phyloP scores from a whole-genome alignment of 176 grass and related monocot species.

The Ananas comosus region DNA sequence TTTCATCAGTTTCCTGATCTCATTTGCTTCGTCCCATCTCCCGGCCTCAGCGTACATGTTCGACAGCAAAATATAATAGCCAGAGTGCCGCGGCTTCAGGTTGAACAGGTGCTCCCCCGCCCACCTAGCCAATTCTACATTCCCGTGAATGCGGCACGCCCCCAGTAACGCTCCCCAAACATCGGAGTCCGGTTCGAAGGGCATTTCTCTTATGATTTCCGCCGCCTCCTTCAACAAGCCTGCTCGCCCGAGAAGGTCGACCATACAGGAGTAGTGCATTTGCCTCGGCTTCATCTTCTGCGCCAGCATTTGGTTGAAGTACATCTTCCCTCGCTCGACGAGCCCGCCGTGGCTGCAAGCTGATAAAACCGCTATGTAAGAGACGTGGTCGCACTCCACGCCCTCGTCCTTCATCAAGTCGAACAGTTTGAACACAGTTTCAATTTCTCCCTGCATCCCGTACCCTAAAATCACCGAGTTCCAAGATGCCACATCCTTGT shows the following conservation, averaged over 20 bases:
- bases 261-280: slow-evolving; percentile 91
- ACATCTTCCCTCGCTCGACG: slow-evolving; percentile 64
- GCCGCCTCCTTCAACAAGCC: slow-evolving; percentile 46
- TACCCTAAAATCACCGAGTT: slow-evolving; percentile 77
- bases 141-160: slow-evolving; percentile 71
- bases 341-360: slow-evolving; percentile 78
- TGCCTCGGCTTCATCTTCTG: slow-evolving; percentile 57
- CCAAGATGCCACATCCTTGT: slow-evolving; percentile 72
- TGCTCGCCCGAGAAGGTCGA: slow-evolving; percentile 76
- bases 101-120: slow-evolving; percentile 80
- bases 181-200: slow-evolving; percentile 64
- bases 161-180: slow-evolving; percentile 86
- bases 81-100: slow-evolving; percentile 62
- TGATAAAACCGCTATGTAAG: slow-evolving; percentile 71
- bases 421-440: slow-evolving; percentile 56
- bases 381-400: slow-evolving; percentile 69
- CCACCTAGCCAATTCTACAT: slow-evolving; percentile 53
- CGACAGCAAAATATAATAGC: slow-evolving; percentile 68
- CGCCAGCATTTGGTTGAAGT: slow-evolving; percentile 62
- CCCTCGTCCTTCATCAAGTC: slow-evolving; percentile 54
- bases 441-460: slow-evolving; percentile 59
- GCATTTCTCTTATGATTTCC: slow-evolving; percentile 68
- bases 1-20: slow-evolving; percentile 72
- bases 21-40: slow-evolving; percentile 63
- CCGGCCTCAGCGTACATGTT: slow-evolving; percentile 80